Base-by-base conservation (phyloP, 2,329 filamentous ascomycete genomes). In the Botryosphaeria dothidea region DNA sequence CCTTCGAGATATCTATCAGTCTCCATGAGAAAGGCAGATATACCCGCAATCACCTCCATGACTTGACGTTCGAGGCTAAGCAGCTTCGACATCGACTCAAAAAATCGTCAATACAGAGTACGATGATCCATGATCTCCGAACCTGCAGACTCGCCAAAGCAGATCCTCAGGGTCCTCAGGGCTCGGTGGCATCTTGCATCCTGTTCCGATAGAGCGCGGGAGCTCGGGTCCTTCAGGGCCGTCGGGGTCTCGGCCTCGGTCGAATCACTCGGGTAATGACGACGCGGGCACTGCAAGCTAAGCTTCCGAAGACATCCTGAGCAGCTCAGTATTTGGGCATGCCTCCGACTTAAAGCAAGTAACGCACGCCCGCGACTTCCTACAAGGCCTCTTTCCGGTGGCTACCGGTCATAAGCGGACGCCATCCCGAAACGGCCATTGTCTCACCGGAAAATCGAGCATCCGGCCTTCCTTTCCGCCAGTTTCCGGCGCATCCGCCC, bases 401-500 rank as follows among this genome's bases (percentile, higher is more conserved):
- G 3, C 46, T 46, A 23, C 41, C 56, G 56, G 56, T 2, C 13
- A 19, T 48, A 60, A 60, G 38, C 56, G 56, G 56, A 23, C 23
- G 41, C 41, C 56, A 31, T 23, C 56, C 41, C 5, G 19, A 60
- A 60, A 41, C 25, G 56, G 56, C 56, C 46, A 46, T 25, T 27
- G 56, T 9, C n/a, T 11, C 5, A 6, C 34, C 61, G 61, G 49
- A 64, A 56, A 46, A 64, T 64, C 49, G n/a, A 34, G n/a, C 36
- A 34, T 23, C 49, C 61, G 61, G 23, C n/a, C 27, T 6, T 15
- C 23, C 51, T 64, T 56, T 48, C 60, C 60, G 60, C 45, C 46
- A 8, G 48, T 52, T 64, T 46, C 61, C 61, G 61, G 49, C 61
- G n/a, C 13, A 25, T 63, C 48, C 23, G 29, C 58, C 29, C 13